Evolutionary conservation across 169 alveolate species (phyloP), one percentile per base, ranked within the genome.

Genomic region (Eimeria falciformis): DNA sequence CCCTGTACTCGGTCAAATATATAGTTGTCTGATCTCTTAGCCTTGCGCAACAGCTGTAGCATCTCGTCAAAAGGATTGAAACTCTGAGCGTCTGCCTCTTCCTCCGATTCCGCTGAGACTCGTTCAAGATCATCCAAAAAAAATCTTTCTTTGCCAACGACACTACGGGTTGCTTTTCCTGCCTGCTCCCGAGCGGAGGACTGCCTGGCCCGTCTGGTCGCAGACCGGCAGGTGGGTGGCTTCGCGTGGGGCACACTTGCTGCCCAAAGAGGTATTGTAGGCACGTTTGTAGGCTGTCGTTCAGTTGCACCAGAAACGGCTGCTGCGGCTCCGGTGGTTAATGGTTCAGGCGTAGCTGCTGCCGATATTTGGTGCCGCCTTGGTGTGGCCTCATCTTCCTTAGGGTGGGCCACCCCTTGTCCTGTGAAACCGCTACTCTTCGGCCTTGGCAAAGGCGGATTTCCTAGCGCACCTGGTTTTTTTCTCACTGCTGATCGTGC

Each of bases 41-140:
- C 21, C 90, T 81, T 81, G 27, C 77, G 53, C 62, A 81, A n/a
- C 45, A 56, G 56, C 77, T 55, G 77, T 27, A 81, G 37, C 77
- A 56, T 75, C 90, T 81, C 90, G 21, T 81, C 90, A 27, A 81
- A 56, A 18, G 90, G 90, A 23, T 81, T 56, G 90, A 81, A 55
- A 25, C 77, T 58, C 33, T 55, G 77, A 33, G 77, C 21, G 53
- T 55, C 77, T 55, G 21, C 90, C n/a, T 81, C 90, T 3, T 81
- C 90, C 21, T 50, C 90, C 7, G 90, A 81, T 21, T 55, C 90
- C 23, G 33, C 77, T 33, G 77, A 37, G 0, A 43, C 33, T 56
- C 75, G 55, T 18, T 81, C 90, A 5, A 29, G 3, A 23, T 12
- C 53, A 29, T 81, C 90, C 58, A 81, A 2, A 56, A 18, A 21